phyloP scores from a whole-genome alignment of 208 protist species.

The Trypanosoma avium region DNA sequence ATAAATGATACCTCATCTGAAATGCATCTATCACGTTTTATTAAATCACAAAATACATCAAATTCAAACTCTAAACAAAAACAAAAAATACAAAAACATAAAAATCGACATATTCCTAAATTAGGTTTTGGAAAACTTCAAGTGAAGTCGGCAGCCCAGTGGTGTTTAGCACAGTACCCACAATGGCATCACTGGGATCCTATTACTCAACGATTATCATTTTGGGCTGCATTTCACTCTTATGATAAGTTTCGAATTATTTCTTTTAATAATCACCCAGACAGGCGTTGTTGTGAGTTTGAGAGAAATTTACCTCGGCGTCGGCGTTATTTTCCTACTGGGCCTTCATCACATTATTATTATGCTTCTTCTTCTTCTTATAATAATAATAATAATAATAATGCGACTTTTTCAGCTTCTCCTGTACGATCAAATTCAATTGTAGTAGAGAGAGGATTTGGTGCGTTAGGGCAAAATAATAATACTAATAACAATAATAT shows the following conservation, averaged over 20 bases:
- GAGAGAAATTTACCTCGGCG: constrained; percentile 21
- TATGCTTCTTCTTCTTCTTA: neutral
- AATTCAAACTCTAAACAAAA: neutral
- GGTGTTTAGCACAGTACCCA: constrained; percentile 17
- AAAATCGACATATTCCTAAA: neutral
- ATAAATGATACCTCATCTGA: neutral
- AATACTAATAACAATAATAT: neutral
- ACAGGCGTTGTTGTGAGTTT: constrained; percentile 29
- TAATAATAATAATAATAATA: neutral
- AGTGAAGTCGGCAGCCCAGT: constrained; percentile 15
- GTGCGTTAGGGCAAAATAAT: neutral
- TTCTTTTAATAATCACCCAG: constrained; percentile 19
- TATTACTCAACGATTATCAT: constrained; percentile 25
- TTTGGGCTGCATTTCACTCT: constrained; percentile 20
- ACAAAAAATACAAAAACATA: neutral
- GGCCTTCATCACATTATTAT: neutral
- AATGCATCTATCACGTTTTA: neutral
- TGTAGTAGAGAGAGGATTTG: neutral
- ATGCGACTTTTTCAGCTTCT: neutral
- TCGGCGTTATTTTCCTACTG: neutral
- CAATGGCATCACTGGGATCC: constrained; percentile 18
- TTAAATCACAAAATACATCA: neutral
- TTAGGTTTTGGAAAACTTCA: constrained; percentile 1
- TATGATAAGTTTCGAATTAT: constrained; percentile 29
- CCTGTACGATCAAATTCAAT: neutral